Conservation (phyloP, 2,329 filamentous ascomycete genomes). For the Colletotrichum horii region DNA sequence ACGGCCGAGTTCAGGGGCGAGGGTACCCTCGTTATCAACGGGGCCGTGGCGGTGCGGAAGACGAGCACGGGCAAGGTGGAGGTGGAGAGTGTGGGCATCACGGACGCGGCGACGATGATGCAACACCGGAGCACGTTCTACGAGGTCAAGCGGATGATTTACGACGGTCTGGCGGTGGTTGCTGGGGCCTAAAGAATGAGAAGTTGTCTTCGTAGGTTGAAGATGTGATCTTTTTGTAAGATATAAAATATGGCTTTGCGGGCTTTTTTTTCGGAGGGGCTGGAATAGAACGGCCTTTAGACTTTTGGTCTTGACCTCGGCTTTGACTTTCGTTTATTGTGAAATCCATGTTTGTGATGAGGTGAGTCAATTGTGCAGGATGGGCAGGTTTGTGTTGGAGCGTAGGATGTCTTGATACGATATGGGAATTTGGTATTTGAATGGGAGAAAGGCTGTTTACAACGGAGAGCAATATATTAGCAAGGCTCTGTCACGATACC, state of each 20-base stretch:
- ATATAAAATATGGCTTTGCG: not conserved
- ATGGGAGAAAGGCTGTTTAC: not conserved
- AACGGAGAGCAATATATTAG: accelerated
- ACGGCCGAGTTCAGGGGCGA: conserved; percentile 92
- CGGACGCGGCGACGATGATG: conserved; percentile 41
- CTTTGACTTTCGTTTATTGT: not conserved
- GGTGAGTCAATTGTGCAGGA: not conserved
- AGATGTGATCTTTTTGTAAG: not conserved
- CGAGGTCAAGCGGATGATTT: conserved; percentile 88
- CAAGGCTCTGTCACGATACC: accelerated
- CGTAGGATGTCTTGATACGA: not conserved
- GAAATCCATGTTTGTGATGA: not conserved
- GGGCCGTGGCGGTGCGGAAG: conserved; percentile 87
- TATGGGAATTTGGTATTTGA: not conserved
- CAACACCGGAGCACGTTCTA: conserved; percentile 74
- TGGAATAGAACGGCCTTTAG: not conserved
- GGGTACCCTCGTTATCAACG: conserved; percentile 88
- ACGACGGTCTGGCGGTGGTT: conserved; percentile 91
- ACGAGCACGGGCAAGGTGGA: conserved; percentile 86
- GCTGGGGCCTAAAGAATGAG: conserved; percentile 41
- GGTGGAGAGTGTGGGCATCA: conserved; percentile 75
- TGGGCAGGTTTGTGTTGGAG: not conserved
- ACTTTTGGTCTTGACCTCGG: not conserved
- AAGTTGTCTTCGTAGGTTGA: not conserved
- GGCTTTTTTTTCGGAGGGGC: not conserved